phyloP scores from a whole-genome alignment of 257 asterid species.

The Gentiana straminea region DNA sequence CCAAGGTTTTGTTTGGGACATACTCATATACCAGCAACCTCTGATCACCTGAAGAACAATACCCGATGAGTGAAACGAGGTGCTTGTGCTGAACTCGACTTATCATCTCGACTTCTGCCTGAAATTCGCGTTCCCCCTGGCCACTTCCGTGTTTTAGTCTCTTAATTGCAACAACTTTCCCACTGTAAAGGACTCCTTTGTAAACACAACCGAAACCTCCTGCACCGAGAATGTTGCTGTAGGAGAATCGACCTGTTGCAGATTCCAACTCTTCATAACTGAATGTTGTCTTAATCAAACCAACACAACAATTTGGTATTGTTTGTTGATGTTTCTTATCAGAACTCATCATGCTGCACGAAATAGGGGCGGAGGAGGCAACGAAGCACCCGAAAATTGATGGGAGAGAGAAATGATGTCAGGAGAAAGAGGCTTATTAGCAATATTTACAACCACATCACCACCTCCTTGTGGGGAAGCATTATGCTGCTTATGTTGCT shows the following conservation, averaged over 20 bases:
- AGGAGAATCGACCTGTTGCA: constrained; percentile 54
- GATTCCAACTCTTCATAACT: constrained; percentile 61
- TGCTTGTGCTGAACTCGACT: constrained; percentile 70
- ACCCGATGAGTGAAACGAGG: constrained; percentile 63
- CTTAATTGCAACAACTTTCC: constrained; percentile 75
- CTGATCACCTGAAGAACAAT: constrained; percentile 73
- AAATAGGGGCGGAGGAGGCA: constrained; percentile 27
- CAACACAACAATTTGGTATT: constrained; percentile 14
- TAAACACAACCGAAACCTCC: constrained; percentile 93
- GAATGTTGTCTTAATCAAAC: constrained; percentile 39
- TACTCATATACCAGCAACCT: constrained; percentile 78
- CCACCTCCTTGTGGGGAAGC: constrained; percentile 18
- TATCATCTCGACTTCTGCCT: constrained; percentile 84
- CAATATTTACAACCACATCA: constrained; percentile 14
- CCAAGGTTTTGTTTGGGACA: constrained; percentile 66
- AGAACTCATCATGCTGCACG: constrained; percentile 31
- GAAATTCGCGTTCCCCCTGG: constrained; percentile 98
- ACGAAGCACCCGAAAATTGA: constrained; percentile 30
- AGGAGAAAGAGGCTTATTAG: constrained; percentile 22
- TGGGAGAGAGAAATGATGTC: constrained; percentile 21
- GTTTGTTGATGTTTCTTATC: constrained; percentile 21
- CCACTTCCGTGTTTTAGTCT: constrained; percentile 70
- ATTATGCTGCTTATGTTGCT: constrained; percentile 24
- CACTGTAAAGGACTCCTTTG: constrained; percentile 65
- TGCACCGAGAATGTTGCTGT: constrained; percentile 61